phyloP scores from a whole-genome alignment of 768 basidiomycete genomes.

The Candolleomyces aberdarensis region DNA sequence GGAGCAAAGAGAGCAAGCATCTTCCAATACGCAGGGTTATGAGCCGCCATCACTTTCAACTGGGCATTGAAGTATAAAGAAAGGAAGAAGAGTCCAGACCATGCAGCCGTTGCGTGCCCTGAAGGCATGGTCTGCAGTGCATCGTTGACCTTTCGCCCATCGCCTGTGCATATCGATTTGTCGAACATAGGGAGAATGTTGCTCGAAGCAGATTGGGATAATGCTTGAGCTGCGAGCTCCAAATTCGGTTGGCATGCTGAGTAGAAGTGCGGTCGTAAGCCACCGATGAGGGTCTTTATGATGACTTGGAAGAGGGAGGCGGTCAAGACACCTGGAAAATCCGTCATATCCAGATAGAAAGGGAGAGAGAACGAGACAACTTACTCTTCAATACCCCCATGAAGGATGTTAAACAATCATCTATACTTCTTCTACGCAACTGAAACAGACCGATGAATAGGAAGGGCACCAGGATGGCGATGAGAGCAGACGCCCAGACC shows the following conservation, averaged over 20 bases:
- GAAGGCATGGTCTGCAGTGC: conserved; percentile 54
- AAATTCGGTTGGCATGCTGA: conserved; percentile 49
- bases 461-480: conserved; percentile 53
- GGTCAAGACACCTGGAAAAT: conserved; percentile 22
- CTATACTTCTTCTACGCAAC: conserved; percentile 40
- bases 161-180: conserved; percentile 51
- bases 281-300: conserved; percentile 52
- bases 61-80: conserved; percentile 49
- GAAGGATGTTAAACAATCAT: conserved; percentile 44
- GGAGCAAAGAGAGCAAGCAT: conserved; percentile 57
- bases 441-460: conserved; percentile 54
- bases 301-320: conserved; percentile 39
- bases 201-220: conserved; percentile 41
- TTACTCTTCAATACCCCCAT: conserved; percentile 53
- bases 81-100: conserved; percentile 50
- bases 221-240: conserved; percentile 18
- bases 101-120: conserved; percentile 56
- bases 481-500: conserved; percentile 48
- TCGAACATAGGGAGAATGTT: conserved; percentile 44
- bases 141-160: conserved; percentile 53
- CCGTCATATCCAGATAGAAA: not conserved
- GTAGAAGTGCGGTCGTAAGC: conserved; percentile 49
- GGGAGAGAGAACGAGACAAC: conserved; percentile 13
- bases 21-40: conserved; percentile 63
- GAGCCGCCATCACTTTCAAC: conserved; percentile 54